phyloP scores from a whole-genome alignment of 2,329 filamentous ascomycete genomes.

The Stachybotrys chlorohalonatus region DNA sequence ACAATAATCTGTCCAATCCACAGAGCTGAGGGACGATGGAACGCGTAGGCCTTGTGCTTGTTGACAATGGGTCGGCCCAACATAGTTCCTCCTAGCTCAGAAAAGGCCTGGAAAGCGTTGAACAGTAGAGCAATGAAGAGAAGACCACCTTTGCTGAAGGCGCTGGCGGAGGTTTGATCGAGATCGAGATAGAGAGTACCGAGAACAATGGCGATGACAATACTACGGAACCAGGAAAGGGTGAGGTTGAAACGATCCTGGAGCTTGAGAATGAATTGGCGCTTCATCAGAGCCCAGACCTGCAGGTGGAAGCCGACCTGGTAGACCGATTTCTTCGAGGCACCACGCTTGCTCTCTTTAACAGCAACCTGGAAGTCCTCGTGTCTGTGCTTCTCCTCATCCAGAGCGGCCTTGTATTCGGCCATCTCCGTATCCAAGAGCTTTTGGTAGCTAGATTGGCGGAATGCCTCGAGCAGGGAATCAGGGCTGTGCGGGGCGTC shows the following conservation, averaged over 20 bases:
- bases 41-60: conserved; percentile 76
- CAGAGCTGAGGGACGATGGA: conserved; percentile 71
- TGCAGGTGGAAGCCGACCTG: conserved; percentile 76
- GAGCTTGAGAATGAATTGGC: conserved; percentile 78
- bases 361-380: conserved; percentile 73
- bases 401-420: conserved; percentile 55
- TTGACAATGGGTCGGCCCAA: conserved; percentile 67
- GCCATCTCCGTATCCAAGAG: conserved; percentile 57
- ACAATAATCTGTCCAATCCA: conserved; percentile 79
- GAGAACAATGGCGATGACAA: conserved; percentile 68
- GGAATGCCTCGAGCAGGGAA: conserved; percentile 61
- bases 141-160: conserved; percentile 74
- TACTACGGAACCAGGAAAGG: conserved; percentile 59
- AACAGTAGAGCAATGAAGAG: conserved; percentile 74
- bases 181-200: conserved; percentile 73
- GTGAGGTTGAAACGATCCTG: conserved; percentile 73
- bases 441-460: conserved; percentile 49
- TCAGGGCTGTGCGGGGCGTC: conserved; percentile 63
- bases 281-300: conserved; percentile 73
- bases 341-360: conserved; percentile 66
- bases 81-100: conserved; percentile 69
- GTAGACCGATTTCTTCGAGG: conserved; percentile 70
- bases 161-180: conserved; percentile 55
- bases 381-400: conserved; percentile 56
- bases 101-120: conserved; percentile 81